Conservation (phyloP, 345 rosid species). For the Iberis pinnata region DNA sequence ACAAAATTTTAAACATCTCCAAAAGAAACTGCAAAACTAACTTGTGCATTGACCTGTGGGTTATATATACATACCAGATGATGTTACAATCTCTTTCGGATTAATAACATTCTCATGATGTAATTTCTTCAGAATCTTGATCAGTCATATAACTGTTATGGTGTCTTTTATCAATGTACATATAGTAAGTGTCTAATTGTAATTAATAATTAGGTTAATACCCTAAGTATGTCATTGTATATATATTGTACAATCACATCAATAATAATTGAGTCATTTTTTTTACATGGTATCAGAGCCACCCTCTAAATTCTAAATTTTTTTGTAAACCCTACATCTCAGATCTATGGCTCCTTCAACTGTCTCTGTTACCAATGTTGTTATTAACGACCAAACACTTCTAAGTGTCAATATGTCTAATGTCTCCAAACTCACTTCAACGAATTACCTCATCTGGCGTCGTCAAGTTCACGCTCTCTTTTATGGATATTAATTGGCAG, state of each 20-base stretch:
- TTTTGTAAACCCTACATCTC: no score
- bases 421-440: not conserved
- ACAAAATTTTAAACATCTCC: not conserved
- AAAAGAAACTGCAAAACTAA: conserved; percentile 4
- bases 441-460: not conserved
- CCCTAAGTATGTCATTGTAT: no score
- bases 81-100: conserved; percentile 48
- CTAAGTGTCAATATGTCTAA: not conserved
- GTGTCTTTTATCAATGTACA: no score
- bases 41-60: not conserved
- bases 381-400: not conserved
- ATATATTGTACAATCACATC: no score
- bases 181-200: no score
- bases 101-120: conserved; percentile 47
- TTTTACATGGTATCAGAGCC: no score
- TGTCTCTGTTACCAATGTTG: no score
- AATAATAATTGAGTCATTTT: no score
- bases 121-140: conserved; percentile 48
- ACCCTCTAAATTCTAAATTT: no score
- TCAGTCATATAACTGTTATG: conserved; percentile 47
- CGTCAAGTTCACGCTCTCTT: not conserved
- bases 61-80: conserved; percentile 32
- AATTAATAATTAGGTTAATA: no score
- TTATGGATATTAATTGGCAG: not conserved
- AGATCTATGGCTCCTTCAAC: no score